Evolutionary conservation across 140 eudicot genomes (phyloP).

Genomic region (Senecio squalidus): DNA sequence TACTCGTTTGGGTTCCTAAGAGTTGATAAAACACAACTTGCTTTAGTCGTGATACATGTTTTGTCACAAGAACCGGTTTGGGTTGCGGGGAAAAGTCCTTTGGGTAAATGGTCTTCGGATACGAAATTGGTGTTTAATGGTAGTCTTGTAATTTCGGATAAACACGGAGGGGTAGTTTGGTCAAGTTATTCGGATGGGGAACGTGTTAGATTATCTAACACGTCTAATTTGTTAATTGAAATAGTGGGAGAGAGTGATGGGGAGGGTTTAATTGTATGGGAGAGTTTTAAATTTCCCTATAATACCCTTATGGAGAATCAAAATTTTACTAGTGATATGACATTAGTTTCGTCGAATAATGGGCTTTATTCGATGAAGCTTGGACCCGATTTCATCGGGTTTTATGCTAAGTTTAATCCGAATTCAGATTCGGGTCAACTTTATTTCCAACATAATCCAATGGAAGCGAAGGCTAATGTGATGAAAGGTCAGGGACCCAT

Average conservation of each 20-base stretch:
- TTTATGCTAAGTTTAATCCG: slow-evolving; percentile 41
- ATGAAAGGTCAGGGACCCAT: slow-evolving; percentile 53
- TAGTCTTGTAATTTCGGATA: slow-evolving; percentile 54
- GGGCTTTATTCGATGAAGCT: slow-evolving; percentile 78
- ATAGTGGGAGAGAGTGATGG: background rate
- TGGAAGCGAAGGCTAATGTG: slow-evolving; percentile 61
- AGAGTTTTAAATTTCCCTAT: slow-evolving; percentile 75
- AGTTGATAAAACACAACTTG: slow-evolving; percentile 45
- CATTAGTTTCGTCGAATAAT: slow-evolving; percentile 64
- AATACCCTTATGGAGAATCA: slow-evolving; percentile 87
- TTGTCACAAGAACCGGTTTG: slow-evolving; percentile 61
- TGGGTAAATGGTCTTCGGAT: slow-evolving; percentile 48
- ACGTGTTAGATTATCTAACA: slow-evolving; percentile 56
- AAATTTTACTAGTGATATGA: slow-evolving; percentile 76
- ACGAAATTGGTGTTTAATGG: slow-evolving; percentile 61
- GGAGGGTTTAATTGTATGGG: slow-evolving; percentile 40
- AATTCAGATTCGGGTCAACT: slow-evolving; percentile 42
- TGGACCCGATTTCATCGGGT: slow-evolving; percentile 67
- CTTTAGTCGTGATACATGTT: slow-evolving; percentile 67
- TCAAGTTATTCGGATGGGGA: slow-evolving; percentile 66
- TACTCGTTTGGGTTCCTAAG: slow-evolving; percentile 85
- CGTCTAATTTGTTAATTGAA: slow-evolving; percentile 53
- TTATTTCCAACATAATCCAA: slow-evolving; percentile 56
- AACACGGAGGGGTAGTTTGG: slow-evolving; percentile 61
- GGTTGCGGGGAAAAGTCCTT: slow-evolving; percentile 35